These are phyloP conservation scores for Linum tenue DNA, from an alignment of 345 rosid genomes.

Conservation along the genomic window DNA sequence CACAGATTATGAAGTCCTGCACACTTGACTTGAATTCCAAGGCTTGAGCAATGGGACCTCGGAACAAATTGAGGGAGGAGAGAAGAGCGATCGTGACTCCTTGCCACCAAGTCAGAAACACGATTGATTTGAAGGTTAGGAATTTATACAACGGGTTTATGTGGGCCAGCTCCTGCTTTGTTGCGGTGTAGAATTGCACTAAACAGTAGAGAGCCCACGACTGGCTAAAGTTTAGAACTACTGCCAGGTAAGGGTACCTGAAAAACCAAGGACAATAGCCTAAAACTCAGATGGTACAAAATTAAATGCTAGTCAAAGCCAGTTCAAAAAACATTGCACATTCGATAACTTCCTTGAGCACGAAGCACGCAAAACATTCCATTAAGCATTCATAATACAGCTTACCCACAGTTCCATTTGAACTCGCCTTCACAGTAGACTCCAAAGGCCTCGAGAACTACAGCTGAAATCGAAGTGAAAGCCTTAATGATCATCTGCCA, in stretches of 20 bases:
- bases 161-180: conserved; percentile 81
- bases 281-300: conserved; percentile 11
- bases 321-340: conserved; percentile 1
- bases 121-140: conserved; percentile 85
- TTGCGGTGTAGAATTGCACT: conserved; percentile 84
- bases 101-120: conserved; percentile 99
- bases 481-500: conserved; percentile 93
- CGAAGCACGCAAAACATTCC: background rate
- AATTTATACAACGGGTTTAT: conserved; percentile 95
- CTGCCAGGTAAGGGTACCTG: conserved; percentile 96
- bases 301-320: background rate
- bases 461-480: conserved; percentile 68
- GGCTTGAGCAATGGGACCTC: conserved; percentile 72
- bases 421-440: conserved; percentile 98
- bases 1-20: conserved; percentile 95
- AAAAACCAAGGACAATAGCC: conserved; percentile 18
- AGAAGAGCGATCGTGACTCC: conserved; percentile 94
- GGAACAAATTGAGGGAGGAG: conserved; percentile 71
- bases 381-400: conserved; percentile 5
- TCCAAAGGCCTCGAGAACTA: conserved; percentile 79
- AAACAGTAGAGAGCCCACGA: conserved; percentile 97
- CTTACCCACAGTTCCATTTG: conserved; percentile 86
- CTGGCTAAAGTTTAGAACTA: conserved; percentile 94
- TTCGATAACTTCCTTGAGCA: background rate
- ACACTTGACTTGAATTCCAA: conserved; percentile 82